Percentiles rank a stretch among this genome's conserved stretches.
Conservation (phyloP, 164 flowering plant genomes). For the Buxus sempervirens region DNA sequence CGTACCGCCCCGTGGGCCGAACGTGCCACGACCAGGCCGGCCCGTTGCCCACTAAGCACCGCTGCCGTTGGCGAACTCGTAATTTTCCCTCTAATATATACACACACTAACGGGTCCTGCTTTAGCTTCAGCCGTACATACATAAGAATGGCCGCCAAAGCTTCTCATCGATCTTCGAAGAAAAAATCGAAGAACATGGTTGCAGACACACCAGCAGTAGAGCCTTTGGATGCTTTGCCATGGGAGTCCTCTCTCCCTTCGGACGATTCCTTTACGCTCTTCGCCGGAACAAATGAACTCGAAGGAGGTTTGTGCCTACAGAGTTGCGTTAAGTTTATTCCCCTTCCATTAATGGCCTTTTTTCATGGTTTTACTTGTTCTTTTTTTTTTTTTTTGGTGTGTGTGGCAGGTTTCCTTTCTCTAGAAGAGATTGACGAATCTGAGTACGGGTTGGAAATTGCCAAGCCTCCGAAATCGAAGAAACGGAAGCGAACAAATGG, state of each 20-base stretch:
- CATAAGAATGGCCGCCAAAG: conserved; percentile 14
- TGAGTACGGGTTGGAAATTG: conserved; percentile 44
- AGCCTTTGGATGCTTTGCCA: conserved; percentile 40
- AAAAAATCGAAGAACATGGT: conserved; percentile 17
- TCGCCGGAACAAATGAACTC: conserved; percentile 48
- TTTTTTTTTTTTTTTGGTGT: background rate
- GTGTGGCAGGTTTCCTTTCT: conserved; percentile 75
- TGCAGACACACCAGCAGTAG: conserved; percentile 19
- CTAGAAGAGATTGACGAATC: conserved; percentile 89
- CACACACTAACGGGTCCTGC: no score
- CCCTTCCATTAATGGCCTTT: background rate
- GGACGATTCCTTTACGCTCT: conserved; percentile 46
- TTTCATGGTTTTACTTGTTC: background rate
- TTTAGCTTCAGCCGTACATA: background rate
- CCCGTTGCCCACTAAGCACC: no score
- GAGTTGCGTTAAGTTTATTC: background rate
- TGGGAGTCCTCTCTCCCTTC: conserved; percentile 56
- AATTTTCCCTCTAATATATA: no score
- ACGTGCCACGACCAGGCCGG: no score
- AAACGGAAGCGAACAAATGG: conserved; percentile 19
- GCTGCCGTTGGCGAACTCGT: no score
- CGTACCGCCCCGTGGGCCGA: no score
- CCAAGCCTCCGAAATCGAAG: conserved; percentile 21
- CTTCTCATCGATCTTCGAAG: conserved; percentile 9
- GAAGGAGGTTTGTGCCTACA: conserved; percentile 52